Evolutionary conservation across 2,329 filamentous ascomycete species (phyloP).

Genomic region (Trichoderma pleuroti): DNA sequence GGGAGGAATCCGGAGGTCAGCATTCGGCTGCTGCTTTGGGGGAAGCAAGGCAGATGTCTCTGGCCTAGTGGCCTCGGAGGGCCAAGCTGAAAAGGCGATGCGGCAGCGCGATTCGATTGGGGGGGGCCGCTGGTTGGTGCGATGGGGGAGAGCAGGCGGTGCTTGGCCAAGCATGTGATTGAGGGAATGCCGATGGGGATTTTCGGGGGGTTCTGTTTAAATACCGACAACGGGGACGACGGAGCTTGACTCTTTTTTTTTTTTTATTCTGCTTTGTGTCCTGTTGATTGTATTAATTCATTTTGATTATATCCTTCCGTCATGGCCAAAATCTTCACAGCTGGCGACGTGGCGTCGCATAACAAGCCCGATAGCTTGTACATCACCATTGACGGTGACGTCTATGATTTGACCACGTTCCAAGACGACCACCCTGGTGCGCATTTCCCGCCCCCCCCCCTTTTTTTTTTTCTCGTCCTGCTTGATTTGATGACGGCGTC

Average conservation of each 20-base stretch:
- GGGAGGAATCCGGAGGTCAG: neutral
- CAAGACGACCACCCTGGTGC: conserved; percentile 80
- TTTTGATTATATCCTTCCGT: conserved; percentile 25
- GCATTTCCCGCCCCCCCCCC: conserved; percentile 24
- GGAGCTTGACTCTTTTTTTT: neutral
- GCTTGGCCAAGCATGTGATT: conserved; percentile 15
- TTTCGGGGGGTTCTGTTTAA: conserved; percentile 7
- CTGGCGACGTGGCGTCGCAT: conserved; percentile 83
- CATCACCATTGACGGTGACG: conserved; percentile 90
- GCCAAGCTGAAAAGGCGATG: neutral
- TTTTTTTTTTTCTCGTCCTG: neutral
- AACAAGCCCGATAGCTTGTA: conserved; percentile 83
- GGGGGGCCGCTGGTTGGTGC: neutral
- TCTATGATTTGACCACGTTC: conserved; percentile 90
- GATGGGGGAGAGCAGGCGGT: neutral
- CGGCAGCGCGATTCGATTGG: neutral
- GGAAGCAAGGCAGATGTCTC: neutral
- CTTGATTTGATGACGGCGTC: neutral
- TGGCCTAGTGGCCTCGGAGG: neutral
- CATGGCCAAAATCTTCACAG: conserved; percentile 87
- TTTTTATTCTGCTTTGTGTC: neutral
- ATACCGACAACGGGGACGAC: neutral
- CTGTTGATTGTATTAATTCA: neutral
- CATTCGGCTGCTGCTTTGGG: neutral
- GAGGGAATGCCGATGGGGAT: conserved; percentile 13